These are phyloP conservation scores for Fusarium tricinctum DNA, from an alignment of 2,329 filamentous ascomycete genomes.

Conservation along the genomic window DNA sequence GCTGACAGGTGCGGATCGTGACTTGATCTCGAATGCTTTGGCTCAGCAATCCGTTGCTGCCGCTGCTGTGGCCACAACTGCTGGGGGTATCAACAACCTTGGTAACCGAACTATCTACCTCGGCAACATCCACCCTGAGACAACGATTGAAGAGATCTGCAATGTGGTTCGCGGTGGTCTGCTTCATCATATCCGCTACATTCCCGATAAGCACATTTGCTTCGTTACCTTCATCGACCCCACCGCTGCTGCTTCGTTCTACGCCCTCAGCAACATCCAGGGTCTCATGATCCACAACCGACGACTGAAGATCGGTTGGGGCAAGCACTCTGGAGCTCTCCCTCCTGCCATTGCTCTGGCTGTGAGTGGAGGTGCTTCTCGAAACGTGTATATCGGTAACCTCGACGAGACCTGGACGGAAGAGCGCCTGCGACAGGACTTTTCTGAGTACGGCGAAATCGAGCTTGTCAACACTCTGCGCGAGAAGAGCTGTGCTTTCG, in stretches of 20 bases:
- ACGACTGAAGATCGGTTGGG: conserved; percentile 98
- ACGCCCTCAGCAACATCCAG: conserved; percentile 96
- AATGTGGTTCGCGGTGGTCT: conserved; percentile 97
- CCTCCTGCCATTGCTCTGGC: conserved; percentile 96
- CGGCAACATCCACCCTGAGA: conserved; percentile 98
- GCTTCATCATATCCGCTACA: conserved; percentile 98
- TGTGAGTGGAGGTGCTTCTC: conserved; percentile 95
- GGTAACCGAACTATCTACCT: conserved; percentile 98
- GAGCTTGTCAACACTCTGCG: conserved; percentile 96
- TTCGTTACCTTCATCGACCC: conserved; percentile 99
- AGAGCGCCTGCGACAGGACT: conserved; percentile 94
- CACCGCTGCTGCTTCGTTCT: conserved; percentile 97
- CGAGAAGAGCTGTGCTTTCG: conserved; percentile 99
- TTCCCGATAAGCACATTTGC: conserved; percentile 99
- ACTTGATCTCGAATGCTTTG: conserved; percentile 94
- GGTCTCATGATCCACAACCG: conserved; percentile 99
- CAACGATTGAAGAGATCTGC: conserved; percentile 99
- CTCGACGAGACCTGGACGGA: conserved; percentile 98
- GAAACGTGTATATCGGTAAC: conserved; percentile 98
- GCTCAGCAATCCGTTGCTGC: conserved; percentile 98
- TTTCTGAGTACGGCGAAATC: conserved; percentile 97
- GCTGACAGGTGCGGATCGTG: conserved; percentile 93
- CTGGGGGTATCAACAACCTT: conserved; percentile 96
- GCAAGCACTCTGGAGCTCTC: conserved; percentile 96
- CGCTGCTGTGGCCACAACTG: conserved; percentile 94